Percentiles rank a stretch among this genome's conserved stretches.
phyloP scores from a whole-genome alignment of 257 asterid species.

The Echites panduratus region DNA sequence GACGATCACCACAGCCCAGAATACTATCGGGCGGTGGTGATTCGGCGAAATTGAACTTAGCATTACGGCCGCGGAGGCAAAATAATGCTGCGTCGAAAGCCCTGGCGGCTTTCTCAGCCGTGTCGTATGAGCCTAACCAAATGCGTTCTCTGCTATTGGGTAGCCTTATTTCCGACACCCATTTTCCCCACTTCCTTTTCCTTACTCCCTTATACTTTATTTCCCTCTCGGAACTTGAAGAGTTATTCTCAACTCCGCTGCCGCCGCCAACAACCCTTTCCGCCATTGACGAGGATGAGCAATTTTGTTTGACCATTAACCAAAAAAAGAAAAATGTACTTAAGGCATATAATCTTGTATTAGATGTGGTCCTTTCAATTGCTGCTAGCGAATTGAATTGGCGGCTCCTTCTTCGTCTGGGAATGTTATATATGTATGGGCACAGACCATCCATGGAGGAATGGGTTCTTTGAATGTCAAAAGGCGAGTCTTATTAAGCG shows the following conservation, averaged over 20 bases:
- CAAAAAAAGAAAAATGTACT: no score
- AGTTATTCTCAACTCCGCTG: background rate
- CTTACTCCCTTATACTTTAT: constrained; percentile 58
- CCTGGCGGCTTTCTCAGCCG: constrained; percentile 57
- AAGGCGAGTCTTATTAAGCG: constrained; percentile 21
- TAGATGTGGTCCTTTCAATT: no score
- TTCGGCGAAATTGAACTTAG: constrained; percentile 44
- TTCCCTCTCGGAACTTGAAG: background rate
- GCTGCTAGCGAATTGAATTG: background rate
- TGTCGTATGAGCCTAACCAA: constrained; percentile 61
- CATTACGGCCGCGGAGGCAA: constrained; percentile 53
- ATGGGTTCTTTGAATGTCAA: constrained; percentile 2
- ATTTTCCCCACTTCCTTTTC: constrained; percentile 62
- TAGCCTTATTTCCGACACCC: constrained; percentile 60
- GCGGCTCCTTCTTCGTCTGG: background rate
- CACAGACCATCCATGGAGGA: constrained; percentile 11
- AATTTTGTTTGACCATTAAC: no score
- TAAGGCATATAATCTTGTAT: no score
- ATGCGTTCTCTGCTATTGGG: constrained; percentile 62
- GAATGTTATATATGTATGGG: constrained; percentile 13
- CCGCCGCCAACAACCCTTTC: background rate
- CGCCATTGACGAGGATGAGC: background rate
- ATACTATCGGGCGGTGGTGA: constrained; percentile 30
- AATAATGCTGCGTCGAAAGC: constrained; percentile 57
- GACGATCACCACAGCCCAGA: constrained; percentile 21